phyloP scores from a whole-genome alignment of 108 stramenopile species.

The Aurantiochytrium sp. region DNA sequence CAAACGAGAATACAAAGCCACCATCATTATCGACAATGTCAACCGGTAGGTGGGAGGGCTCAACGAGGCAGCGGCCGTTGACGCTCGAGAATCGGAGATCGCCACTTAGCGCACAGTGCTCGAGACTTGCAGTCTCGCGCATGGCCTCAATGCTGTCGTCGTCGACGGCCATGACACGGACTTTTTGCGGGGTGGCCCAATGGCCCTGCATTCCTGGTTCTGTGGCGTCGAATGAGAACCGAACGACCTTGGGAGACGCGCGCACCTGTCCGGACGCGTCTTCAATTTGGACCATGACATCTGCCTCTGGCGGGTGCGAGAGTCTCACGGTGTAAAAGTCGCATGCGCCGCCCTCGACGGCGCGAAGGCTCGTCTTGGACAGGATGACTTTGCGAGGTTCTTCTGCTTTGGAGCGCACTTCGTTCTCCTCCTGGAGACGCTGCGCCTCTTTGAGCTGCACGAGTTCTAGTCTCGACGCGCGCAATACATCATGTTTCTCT shows the following conservation, averaged over 20 bases:
- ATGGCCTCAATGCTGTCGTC: slow-evolving; percentile 3
- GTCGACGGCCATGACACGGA: background rate
- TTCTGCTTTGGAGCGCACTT: background rate
- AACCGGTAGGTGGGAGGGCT: background rate
- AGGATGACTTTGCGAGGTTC: background rate
- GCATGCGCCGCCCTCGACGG: background rate
- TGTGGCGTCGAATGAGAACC: background rate
- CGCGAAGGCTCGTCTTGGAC: background rate
- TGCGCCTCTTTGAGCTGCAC: background rate
- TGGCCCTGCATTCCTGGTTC: background rate
- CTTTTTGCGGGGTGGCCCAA: background rate
- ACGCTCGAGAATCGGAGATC: background rate
- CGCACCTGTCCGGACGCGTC: background rate
- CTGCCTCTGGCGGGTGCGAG: background rate
- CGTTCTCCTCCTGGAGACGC: background rate
- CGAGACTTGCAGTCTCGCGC: background rate
- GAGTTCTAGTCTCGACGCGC: background rate
- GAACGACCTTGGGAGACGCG: background rate
- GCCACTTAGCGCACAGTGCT: background rate
- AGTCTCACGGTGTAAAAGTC: background rate
- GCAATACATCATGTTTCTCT: background rate
- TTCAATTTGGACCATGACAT: slow-evolving; percentile 8
- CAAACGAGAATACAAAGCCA: background rate
- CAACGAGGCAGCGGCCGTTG: background rate
- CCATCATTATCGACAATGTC: slow-evolving; percentile 8